Evolutionary conservation across 78 protist species (phyloP).

Genomic region (Cavenderia fasciculata): DNA sequence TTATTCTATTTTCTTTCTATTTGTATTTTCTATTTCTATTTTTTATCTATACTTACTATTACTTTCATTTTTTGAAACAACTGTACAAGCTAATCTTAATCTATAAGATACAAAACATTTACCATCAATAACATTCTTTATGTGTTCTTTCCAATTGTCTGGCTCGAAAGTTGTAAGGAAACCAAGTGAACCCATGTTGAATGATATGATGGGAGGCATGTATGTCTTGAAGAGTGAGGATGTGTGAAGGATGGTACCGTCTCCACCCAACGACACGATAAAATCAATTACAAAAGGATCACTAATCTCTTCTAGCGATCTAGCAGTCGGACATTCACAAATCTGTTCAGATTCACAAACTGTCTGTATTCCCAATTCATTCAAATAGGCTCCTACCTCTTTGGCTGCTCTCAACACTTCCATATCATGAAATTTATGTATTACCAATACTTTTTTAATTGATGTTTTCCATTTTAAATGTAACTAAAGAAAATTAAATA

Average conservation of each 20-base stretch:
- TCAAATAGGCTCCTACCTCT: slow-evolving; percentile 12
- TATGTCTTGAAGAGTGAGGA: slow-evolving; percentile 75
- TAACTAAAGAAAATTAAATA: slow-evolving; percentile 12
- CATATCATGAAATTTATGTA: slow-evolving; percentile 60
- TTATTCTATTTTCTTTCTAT: not conserved
- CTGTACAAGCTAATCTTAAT: slow-evolving; percentile 67
- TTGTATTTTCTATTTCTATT: no score
- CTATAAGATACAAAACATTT: slow-evolving; percentile 72
- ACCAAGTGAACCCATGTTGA: slow-evolving; percentile 90
- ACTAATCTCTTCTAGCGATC: not conserved
- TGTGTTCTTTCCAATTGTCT: slow-evolving; percentile 50
- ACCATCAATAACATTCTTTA: slow-evolving; percentile 70
- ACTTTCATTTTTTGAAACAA: not conserved
- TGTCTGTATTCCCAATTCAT: not conserved
- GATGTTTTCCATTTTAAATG: slow-evolving; percentile 62
- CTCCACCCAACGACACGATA: slow-evolving; percentile 94
- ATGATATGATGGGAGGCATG: slow-evolving; percentile 89
- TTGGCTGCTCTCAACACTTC: slow-evolving; percentile 11
- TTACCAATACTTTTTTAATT: slow-evolving; percentile 65
- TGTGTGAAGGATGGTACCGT: slow-evolving; percentile 93
- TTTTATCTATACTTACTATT: not conserved
- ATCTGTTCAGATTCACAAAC: slow-evolving; percentile 9
- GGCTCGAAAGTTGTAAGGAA: slow-evolving; percentile 90
- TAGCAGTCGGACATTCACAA: not conserved
- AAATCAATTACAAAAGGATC: slow-evolving; percentile 86